Conservation (phyloP, 352 stramenopile genomes). For the Phytophthora citrophthora region DNA sequence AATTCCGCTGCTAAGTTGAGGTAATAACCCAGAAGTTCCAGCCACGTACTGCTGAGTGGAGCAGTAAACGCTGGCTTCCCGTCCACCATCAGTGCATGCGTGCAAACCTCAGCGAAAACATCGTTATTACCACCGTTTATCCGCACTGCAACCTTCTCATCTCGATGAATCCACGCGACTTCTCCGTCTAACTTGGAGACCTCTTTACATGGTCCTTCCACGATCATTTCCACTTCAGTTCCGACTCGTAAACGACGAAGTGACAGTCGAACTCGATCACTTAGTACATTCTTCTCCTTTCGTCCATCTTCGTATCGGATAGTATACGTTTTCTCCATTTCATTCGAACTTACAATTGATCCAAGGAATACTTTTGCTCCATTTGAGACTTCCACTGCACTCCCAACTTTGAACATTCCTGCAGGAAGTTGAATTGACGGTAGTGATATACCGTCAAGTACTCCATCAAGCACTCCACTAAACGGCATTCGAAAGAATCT, state of each 20-base stretch:
- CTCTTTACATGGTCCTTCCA: slow-evolving; percentile 76
- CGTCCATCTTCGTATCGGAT: slow-evolving; percentile 63
- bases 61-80: slow-evolving; percentile 67
- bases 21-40: slow-evolving; percentile 64
- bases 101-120: slow-evolving; percentile 71
- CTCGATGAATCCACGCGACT: slow-evolving; percentile 73
- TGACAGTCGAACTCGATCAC: slow-evolving; percentile 61
- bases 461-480: slow-evolving; percentile 30
- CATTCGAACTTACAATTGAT: slow-evolving; percentile 47
- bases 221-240: slow-evolving; percentile 77
- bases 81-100: slow-evolving; percentile 67
- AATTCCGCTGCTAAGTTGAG: slow-evolving; percentile 53
- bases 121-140: slow-evolving; percentile 72
- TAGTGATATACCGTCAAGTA: slow-evolving; percentile 40
- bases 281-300: slow-evolving; percentile 62
- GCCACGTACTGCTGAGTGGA: slow-evolving; percentile 68
- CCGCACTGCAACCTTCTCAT: slow-evolving; percentile 69
- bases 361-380: slow-evolving; percentile 57
- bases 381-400: slow-evolving; percentile 54
- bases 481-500: slow-evolving; percentile 50
- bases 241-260: slow-evolving; percentile 61
- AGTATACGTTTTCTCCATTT: slow-evolving; percentile 56
- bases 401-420: slow-evolving; percentile 43
- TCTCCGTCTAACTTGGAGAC: slow-evolving; percentile 74
- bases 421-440: slow-evolving; percentile 45